These are phyloP conservation scores for Trichoderma koningiopsis DNA, from an alignment of 2,329 filamentous ascomycete species.

Conservation along the genomic window DNA sequence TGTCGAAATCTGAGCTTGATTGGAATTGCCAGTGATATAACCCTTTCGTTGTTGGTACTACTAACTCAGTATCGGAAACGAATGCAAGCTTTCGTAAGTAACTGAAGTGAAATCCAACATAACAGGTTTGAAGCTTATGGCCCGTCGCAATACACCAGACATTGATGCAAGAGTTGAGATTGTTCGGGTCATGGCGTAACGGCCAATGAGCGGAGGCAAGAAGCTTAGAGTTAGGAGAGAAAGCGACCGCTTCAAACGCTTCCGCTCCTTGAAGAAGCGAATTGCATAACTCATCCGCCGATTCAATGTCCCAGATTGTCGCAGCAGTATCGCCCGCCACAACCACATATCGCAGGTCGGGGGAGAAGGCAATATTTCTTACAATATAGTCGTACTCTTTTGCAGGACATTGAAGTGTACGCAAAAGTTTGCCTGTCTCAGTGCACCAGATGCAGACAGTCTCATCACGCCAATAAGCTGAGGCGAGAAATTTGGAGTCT, in stretches of 20 bases:
- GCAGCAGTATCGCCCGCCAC: neutral
- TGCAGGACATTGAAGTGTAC: no score
- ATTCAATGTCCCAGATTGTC: neutral
- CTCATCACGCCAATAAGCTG: neutral
- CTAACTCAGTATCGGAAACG: neutral
- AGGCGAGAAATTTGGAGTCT: neutral
- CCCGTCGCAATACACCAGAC: neutral
- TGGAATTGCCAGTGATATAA: neutral
- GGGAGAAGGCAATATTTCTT: neutral
- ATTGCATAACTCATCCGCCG: neutral
- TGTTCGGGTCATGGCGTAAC: no score
- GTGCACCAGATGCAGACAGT: neutral
- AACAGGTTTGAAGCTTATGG: neutral
- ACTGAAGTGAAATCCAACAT: no score
- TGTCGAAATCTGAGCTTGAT: neutral
- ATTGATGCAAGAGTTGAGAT: no score
- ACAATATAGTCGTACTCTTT: no score
- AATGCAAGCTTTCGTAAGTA: no score
- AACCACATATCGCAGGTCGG: neutral
- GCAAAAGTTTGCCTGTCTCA: neutral
- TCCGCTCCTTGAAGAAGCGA: neutral
- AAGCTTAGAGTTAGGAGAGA: neutral
- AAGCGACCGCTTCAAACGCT: neutral
- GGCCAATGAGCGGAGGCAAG: neutral
- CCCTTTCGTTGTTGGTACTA: neutral